Evolutionary conservation across 202 grass and related monocot species (phyloP), one percentile per base, ranked within the genome.

Genomic region (Setaria viridis): DNA sequence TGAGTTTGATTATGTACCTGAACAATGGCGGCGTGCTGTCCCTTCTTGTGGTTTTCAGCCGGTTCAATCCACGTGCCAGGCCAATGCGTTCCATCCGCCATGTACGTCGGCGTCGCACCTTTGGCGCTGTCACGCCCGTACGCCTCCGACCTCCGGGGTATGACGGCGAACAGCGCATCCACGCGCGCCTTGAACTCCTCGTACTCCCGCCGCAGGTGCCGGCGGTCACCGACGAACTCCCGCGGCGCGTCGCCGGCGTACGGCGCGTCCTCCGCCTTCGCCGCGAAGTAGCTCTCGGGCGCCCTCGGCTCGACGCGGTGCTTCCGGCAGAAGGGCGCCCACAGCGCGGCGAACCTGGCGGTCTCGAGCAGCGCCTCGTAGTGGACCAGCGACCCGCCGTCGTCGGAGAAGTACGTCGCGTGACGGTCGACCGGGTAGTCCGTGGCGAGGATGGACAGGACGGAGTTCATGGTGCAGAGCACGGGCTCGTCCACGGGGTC

Each of bases 1-100:
- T 21, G 19, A 43, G 12, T 51, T 34, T 51, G 34, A 62, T 59
- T 1, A 11, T 54, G 68, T 84, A 97, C 94, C 95, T 90, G 58
- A 70, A 98, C 89, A 35, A 95, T 91, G 54, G 87, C 89, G 20
- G 80, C 76, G 65, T 98, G 95, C 3, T 98, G 87, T 54, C 87
- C 93, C 60, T 74, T 90, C 62, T 72, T 81, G 79, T 98, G 95
- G 74, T 98, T 87, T 13, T 86, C 76, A 68, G 85, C 78, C 34
- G 95, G 87, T 11, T 91, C 90, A 77, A 91, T 66, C 95, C 95
- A 98, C 59, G 95, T 90, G 65, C 95, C 95, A n/a, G 95, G 84
- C 95, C 95, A 98, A 70, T 90, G 85, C 15, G 85, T 94, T 34
- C 89, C 89, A 87, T 97, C 95, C 6, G 92, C 90, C 95, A 97